Evolutionary conservation across 116 monocot species (phyloP).

Genomic region (Trichopus zeylanicus): DNA sequence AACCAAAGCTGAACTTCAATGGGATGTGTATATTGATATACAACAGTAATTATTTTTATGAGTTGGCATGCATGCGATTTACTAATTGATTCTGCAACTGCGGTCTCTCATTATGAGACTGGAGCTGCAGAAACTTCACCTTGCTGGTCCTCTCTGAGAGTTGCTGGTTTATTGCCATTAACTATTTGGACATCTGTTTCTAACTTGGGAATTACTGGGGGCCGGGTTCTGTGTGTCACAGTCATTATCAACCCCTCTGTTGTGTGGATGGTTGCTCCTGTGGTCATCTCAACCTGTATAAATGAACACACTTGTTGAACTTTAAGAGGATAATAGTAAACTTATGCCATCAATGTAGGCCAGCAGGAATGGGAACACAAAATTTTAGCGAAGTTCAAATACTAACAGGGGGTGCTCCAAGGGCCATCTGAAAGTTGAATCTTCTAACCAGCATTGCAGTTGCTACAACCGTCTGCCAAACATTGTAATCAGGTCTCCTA

Average conservation of each 20-base stretch:
- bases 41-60: too few species aligned
- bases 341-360: not conserved
- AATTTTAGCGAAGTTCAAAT: not conserved
- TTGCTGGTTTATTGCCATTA: conserved; percentile 6
- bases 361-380: not conserved
- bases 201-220: conserved; percentile 52
- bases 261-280: conserved; percentile 94
- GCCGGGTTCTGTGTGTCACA: conserved; percentile 43
- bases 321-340: not conserved
- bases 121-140: conserved; percentile 26
- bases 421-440: conserved; percentile 84
- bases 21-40: too few species aligned
- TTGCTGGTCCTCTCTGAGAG: conserved; percentile 19
- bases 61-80: too few species aligned
- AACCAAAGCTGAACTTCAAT: too few species aligned
- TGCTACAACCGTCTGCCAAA: conserved; percentile 62
- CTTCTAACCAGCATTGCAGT: conserved; percentile 81
- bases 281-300: conserved; percentile 87
- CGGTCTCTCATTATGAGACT: too few species aligned
- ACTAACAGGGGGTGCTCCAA: conserved; percentile 71
- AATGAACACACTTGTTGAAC: not conserved
- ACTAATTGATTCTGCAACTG: too few species aligned
- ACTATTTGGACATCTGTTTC: conserved; percentile 20
- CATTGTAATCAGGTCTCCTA: too few species aligned
- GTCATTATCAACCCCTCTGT: conserved; percentile 81